A percentile compares a stretch with the other conserved stretches of the same genome.
Conservation (phyloP, 441 rosid species). For the Biscutella auriculata region DNA sequence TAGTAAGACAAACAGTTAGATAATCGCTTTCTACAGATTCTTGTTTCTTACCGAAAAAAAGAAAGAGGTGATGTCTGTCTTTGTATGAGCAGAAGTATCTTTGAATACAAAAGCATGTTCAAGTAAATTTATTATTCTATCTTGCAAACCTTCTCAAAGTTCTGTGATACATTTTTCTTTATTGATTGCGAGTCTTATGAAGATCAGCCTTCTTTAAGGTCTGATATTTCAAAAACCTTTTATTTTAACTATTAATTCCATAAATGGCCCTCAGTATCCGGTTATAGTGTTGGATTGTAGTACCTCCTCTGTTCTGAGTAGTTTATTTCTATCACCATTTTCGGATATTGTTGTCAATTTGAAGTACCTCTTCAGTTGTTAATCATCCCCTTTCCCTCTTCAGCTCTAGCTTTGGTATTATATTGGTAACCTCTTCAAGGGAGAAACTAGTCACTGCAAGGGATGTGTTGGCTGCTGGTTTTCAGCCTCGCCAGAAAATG, state of each 20-base stretch:
- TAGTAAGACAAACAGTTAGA: conserved; percentile 1
- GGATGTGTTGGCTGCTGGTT: conserved; percentile 71
- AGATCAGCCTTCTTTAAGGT: background rate
- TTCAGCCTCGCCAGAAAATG: conserved; percentile 56
- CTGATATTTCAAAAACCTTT: conserved; percentile 4
- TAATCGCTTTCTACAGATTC: background rate
- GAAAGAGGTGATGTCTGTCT: background rate
- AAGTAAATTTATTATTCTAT: background rate
- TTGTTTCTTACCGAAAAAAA: background rate
- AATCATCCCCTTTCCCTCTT: conserved; percentile 6
- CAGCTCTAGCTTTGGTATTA: conserved; percentile 79
- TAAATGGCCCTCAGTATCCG: background rate
- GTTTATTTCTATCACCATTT: background rate
- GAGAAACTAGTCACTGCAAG: conserved; percentile 62
- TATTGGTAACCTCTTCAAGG: conserved; percentile 53
- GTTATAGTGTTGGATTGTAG: background rate
- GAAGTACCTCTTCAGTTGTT: background rate
- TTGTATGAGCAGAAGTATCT: background rate
- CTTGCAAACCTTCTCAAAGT: background rate
- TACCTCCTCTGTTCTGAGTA: background rate
- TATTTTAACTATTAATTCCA: background rate
- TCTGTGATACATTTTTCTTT: conserved; percentile 1
- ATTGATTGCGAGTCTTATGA: conserved; percentile 1
- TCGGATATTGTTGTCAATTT: background rate
- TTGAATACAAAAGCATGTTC: background rate